These are phyloP conservation scores for Neopestalotiopsis sp. DNA, from an alignment of 2,329 filamentous ascomycete genomes.

Conservation along the genomic window DNA sequence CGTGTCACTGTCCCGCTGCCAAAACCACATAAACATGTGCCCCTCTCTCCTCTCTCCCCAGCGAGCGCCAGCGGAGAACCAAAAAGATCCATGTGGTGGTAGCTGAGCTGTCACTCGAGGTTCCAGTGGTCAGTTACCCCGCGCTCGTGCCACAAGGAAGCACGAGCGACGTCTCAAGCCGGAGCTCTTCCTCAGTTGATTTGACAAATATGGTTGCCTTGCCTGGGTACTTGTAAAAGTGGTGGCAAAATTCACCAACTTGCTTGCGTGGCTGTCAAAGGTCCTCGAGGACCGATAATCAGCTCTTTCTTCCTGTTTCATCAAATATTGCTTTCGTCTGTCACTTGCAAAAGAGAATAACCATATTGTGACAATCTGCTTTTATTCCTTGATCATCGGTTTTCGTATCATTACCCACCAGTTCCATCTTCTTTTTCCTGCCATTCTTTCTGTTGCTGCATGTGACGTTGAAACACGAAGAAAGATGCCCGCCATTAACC, in stretches of 20 bases:
- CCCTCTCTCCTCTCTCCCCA: neutral
- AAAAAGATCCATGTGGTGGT: neutral
- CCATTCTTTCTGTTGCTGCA: neutral
- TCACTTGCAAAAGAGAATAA: neutral
- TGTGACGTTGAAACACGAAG: neutral
- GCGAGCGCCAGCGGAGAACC: neutral
- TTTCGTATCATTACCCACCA: neutral
- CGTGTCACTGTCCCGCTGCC: neutral
- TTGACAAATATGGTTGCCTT: constrained; percentile 15
- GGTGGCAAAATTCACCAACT: constrained; percentile 10
- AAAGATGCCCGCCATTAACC: constrained; percentile 62
- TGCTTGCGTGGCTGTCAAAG: constrained; percentile 9
- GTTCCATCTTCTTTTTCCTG: neutral
- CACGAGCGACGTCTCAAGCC: constrained; percentile 1
- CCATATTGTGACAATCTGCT: neutral
- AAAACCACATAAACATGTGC: neutral
- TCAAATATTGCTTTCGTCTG: neutral
- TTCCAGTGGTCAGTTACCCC: constrained; percentile 6
- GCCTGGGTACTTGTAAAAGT: neutral
- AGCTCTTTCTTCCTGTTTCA: neutral
- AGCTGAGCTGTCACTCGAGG: neutral
- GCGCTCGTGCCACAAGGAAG: constrained; percentile 8
- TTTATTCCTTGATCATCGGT: neutral
- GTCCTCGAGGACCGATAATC: neutral
- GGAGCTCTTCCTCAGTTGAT: constrained; percentile 8